These are phyloP conservation scores for Mesembryanthemum crystallinum DNA, from an alignment of 148 eudicot species.

Conservation along the genomic window DNA sequence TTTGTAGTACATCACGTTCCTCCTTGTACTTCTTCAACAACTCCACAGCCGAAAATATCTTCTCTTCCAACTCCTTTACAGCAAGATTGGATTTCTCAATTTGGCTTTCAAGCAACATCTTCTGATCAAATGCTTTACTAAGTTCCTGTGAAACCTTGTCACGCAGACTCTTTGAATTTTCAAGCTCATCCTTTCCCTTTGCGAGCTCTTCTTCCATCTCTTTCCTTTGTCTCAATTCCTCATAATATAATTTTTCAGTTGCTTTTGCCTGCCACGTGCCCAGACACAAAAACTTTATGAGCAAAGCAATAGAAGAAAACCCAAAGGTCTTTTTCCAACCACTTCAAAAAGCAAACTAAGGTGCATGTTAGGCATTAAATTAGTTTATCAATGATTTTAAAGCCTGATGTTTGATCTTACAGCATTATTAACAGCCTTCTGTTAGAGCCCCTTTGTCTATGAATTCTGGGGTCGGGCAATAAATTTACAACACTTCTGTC, in stretches of 20 bases:
- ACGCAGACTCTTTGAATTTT: conserved; percentile 36
- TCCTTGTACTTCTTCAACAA: conserved; percentile 62
- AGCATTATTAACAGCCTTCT: neutral
- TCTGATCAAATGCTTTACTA: conserved; percentile 40
- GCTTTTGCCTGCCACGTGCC: conserved; percentile 39
- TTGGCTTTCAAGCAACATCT: conserved; percentile 50
- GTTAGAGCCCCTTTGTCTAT: neutral
- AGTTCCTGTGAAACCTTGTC: conserved; percentile 45
- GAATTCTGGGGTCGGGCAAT: neutral
- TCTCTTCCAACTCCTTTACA: conserved; percentile 58
- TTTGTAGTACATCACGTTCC: conserved; percentile 62
- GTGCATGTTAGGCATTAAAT: neutral
- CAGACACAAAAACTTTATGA: conserved; percentile 10
- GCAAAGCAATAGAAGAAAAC: conserved; percentile 2
- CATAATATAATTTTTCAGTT: conserved; percentile 47
- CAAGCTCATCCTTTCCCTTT: conserved; percentile 47
- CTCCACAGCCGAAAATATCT: conserved; percentile 61
- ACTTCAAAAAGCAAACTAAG: neutral
- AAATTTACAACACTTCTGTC: neutral
- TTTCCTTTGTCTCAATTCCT: conserved; percentile 52
- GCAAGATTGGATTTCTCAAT: conserved; percentile 30
- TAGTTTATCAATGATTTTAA: neutral
- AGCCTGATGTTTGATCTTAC: neutral
- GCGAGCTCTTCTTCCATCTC: conserved; percentile 55
- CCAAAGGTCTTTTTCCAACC: conserved; percentile 1